These are phyloP conservation scores for Ceratocystis lukuohia DNA, from an alignment of 2,329 filamentous ascomycete genomes.

Conservation along the genomic window DNA sequence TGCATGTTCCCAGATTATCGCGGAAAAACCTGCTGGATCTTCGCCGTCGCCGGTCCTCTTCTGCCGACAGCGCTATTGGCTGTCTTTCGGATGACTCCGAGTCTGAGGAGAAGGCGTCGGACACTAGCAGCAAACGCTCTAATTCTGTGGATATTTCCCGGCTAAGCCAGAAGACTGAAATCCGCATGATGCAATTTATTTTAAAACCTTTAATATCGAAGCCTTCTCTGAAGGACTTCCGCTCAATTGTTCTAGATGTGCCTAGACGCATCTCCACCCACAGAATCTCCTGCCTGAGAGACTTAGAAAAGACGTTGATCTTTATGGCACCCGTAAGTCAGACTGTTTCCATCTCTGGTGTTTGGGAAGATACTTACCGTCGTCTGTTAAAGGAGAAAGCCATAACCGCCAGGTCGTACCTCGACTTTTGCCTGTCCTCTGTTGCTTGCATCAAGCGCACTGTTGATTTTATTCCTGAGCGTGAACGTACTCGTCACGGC, in stretches of 20 bases:
- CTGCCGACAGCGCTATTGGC: slow-evolving; percentile 17
- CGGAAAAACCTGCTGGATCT: not conserved
- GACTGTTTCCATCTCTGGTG: slow-evolving; percentile 38
- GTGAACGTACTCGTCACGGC: slow-evolving; percentile 68
- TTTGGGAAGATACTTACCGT: slow-evolving; percentile 55
- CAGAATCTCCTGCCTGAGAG: slow-evolving; percentile 79
- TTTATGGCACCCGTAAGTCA: slow-evolving; percentile 88
- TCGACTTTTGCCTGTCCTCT: slow-evolving; percentile 79
- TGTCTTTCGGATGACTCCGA: slow-evolving; percentile 16
- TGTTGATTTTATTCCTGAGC: slow-evolving; percentile 71
- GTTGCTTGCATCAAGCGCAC: slow-evolving; percentile 84
- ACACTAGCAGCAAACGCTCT: slow-evolving; percentile 9
- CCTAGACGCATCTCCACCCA: slow-evolving; percentile 68
- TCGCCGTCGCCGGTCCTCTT: slow-evolving; percentile 15
- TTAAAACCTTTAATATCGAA: slow-evolving; percentile 66
- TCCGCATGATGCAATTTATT: slow-evolving; percentile 64
- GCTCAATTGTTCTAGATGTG: slow-evolving; percentile 63
- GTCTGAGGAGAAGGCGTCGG: slow-evolving; percentile 10
- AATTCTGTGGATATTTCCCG: slow-evolving; percentile 1
- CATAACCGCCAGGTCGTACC: slow-evolving; percentile 57
- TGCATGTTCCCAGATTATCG: slow-evolving; percentile 37
- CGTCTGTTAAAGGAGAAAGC: slow-evolving; percentile 66
- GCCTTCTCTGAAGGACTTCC: slow-evolving; percentile 62
- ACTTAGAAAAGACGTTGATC: slow-evolving; percentile 86
- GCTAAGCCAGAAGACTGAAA: slow-evolving; percentile 15